A percentile compares a stretch with the other conserved stretches of the same genome.
Evolutionary conservation across 2,329 filamentous ascomycete species (phyloP).

Genomic region (Alternaria sp.): DNA sequence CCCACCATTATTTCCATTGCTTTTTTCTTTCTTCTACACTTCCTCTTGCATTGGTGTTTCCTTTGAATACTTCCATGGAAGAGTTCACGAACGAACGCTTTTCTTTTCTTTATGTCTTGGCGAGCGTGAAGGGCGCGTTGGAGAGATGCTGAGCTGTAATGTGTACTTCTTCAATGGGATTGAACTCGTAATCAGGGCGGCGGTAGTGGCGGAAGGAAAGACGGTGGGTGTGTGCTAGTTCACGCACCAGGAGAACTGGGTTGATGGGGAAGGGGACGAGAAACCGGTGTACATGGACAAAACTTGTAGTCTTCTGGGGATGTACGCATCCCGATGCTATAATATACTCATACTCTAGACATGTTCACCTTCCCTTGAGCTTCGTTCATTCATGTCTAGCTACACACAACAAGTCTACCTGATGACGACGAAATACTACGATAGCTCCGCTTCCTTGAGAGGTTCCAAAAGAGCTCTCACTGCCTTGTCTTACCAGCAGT

Average conservation of each 20-base stretch:
- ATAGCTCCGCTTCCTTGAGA: neutral
- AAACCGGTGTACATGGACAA: neutral
- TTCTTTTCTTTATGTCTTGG: neutral
- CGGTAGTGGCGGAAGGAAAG: neutral
- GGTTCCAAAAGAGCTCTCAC: neutral
- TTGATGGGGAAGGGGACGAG: neutral
- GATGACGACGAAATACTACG: neutral
- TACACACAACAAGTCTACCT: neutral
- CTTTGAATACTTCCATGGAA: neutral
- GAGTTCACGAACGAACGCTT: neutral
- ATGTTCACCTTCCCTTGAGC: neutral
- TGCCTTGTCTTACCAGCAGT: neutral
- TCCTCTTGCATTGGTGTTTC: slow-evolving; percentile 1
- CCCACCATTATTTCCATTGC: slow-evolving; percentile 6
- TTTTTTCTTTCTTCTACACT: neutral
- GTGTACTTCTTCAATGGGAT: neutral
- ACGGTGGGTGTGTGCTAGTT: neutral
- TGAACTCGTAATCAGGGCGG: neutral
- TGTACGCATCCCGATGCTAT: neutral
- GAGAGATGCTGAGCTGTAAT: neutral
- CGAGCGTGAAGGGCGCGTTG: neutral
- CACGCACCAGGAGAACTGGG: neutral
- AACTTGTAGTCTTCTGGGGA: neutral
- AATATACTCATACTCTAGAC: neutral
- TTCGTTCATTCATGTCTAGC: neutral